Evolutionary conservation across 176 grass and related monocot species (phyloP).

Genomic region (Triticum timopheevii): DNA sequence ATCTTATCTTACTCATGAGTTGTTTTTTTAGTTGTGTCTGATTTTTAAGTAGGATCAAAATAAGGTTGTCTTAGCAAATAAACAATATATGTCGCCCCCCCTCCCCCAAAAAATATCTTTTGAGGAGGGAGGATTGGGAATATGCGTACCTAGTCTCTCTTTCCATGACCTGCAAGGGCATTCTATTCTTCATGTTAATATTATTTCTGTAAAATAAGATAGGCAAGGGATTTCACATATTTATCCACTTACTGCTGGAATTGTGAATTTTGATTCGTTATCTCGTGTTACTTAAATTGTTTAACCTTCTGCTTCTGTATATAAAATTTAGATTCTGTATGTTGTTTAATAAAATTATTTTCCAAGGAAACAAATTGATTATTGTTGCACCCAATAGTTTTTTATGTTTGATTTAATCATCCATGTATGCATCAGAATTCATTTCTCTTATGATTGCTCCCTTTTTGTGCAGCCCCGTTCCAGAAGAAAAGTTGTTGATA

Average conservation of each 20-base stretch:
- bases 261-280: too few species aligned
- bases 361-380: too few species aligned
- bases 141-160: background rate
- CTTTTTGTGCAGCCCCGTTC: conserved; percentile 47
- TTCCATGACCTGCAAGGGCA: background rate
- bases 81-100: background rate
- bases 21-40: conserved; percentile 18
- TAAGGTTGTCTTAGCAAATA: background rate
- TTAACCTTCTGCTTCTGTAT: too few species aligned
- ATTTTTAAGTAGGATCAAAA: conserved; percentile 5
- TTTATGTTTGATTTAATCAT: conserved; percentile 4
- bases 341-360: too few species aligned
- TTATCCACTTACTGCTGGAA: background rate
- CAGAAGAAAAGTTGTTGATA: conserved; percentile 61
- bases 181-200: background rate
- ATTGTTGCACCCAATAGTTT: background rate
- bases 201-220: background rate
- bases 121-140: background rate
- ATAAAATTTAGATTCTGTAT: too few species aligned
- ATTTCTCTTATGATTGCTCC: conserved; percentile 16
- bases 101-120: background rate
- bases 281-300: too few species aligned
- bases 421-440: background rate
- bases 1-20: too few species aligned
- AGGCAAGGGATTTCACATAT: background rate